Percentiles rank a stretch among this genome's conserved stretches.
These are phyloP conservation scores for Pseudogymnoascus sp. DNA, from an alignment of 2,329 filamentous ascomycete genomes.

Conservation along the genomic window DNA sequence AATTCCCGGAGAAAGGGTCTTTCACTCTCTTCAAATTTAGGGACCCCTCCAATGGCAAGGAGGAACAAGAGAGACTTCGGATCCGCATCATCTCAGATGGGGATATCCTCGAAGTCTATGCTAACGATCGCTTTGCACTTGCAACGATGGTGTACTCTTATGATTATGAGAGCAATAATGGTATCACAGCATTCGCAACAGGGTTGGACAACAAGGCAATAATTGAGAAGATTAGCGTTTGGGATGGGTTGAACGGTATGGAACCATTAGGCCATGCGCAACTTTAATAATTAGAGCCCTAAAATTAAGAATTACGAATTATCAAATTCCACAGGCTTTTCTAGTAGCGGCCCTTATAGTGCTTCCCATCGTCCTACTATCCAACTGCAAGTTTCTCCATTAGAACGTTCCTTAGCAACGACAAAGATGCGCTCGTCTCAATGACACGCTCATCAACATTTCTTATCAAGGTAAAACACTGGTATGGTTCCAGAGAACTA, in stretches of 20 bases:
- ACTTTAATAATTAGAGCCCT: neutral
- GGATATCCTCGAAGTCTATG: constrained; percentile 20
- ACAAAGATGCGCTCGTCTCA: neutral
- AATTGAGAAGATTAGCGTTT: neutral
- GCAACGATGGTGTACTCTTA: constrained; percentile 19
- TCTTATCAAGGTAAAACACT: neutral
- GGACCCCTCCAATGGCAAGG: neutral
- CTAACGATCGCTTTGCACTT: constrained; percentile 20
- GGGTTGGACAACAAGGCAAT: neutral
- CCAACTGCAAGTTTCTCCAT: neutral
- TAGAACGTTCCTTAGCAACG: neutral
- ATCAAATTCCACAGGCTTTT: neutral
- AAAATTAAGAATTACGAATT: neutral
- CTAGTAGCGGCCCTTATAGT: neutral
- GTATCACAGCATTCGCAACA: neutral
- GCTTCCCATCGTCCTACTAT: neutral
- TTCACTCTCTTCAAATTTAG: neutral
- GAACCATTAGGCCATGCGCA: neutral
- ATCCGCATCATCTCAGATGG: constrained; percentile 17
- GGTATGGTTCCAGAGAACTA: neutral
- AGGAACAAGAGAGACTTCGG: constrained; percentile 6
- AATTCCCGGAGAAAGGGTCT: neutral
- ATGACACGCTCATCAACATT: neutral
- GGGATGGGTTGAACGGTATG: constrained; percentile 2
- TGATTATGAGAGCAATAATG: neutral